Base-by-base conservation (phyloP, 176 grass and related monocot species). In the Chloris gayana region DNA sequence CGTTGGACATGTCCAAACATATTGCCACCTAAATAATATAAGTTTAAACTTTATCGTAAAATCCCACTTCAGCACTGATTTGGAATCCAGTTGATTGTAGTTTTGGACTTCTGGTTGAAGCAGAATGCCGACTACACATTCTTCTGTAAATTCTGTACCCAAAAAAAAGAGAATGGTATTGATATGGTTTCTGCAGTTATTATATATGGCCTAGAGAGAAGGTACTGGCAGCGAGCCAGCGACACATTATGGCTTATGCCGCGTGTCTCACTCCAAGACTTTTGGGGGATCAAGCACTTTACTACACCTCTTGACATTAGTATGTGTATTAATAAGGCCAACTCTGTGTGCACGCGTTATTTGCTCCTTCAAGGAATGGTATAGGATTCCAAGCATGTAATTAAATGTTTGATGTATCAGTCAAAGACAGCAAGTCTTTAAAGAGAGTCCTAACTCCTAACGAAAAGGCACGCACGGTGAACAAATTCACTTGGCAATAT, bases 381-480 rank as follows among this genome's bases (percentile, higher is more conserved):
- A 88, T 71, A 88, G 78, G 78, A 83, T 85, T 75, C 72, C 34
- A 29, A 57, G 73, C 33, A 29, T 88, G 68, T 58, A 72, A 85
- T 83, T 85, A 82, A 85, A 78, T 82, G 77, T 82, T 85, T 85
- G 68, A 88, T 82, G 67, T 78, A 66, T 69, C 68, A 71, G 82
- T 78, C 78, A 85, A 88, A 88, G 62, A 77, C 74, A 71, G 7
- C 69, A 84, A 84, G 17, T 76, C 81, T 80, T 86, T 91, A 91
- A 90, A 87, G 83, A 82, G 67, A n/a, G n/a, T n/a, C n/a, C n/a
- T n/a, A n/a, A n/a, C n/a, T 37, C 79, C 83, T 86, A 82, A 82
- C 61, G 47, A 82, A 86, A 78, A 90, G 74, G 68, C 50, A 44
- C 44, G 62, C 61, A 69, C n/a, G 73, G 54, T 81, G 77, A 85